A percentile compares a stretch with the other conserved stretches of the same genome.
Evolutionary conservation across 805 yeast genomes (phyloP).

Genomic region (Cephaloascus fragrans): DNA sequence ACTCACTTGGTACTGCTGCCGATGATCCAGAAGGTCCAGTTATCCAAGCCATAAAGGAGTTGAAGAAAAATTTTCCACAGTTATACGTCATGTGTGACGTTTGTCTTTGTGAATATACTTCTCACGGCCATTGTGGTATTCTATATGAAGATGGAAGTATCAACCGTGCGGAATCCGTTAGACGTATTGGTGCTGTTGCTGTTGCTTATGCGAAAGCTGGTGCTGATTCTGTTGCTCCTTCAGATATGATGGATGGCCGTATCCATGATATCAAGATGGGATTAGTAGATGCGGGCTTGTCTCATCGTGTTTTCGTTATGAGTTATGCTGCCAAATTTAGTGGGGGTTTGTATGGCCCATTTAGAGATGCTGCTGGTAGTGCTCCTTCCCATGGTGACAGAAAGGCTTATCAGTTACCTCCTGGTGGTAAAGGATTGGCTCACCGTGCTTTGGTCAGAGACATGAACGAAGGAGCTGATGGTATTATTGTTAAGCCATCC

Average conservation of each 20-base stretch:
- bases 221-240: slow-evolving; percentile 91
- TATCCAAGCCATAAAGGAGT: slow-evolving; percentile 60
- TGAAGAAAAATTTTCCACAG: slow-evolving; percentile 63
- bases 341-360: slow-evolving; percentile 91
- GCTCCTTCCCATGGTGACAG: slow-evolving; percentile 87
- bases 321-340: slow-evolving; percentile 92
- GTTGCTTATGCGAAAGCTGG: slow-evolving; percentile 94
- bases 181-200: slow-evolving; percentile 88
- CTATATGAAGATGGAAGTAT: slow-evolving; percentile 80
- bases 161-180: slow-evolving; percentile 63
- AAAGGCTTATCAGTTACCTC: slow-evolving; percentile 85
- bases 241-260: slow-evolving; percentile 97
- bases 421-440: slow-evolving; percentile 89
- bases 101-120: slow-evolving; percentile 92
- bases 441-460: slow-evolving; percentile 85
- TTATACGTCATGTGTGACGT: slow-evolving; percentile 89
- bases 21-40: slow-evolving; percentile 97
- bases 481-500: slow-evolving; percentile 90
- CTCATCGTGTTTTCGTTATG: slow-evolving; percentile 83
- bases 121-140: slow-evolving; percentile 97
- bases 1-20: slow-evolving; percentile 76
- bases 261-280: slow-evolving; percentile 81
- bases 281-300: slow-evolving; percentile 68
- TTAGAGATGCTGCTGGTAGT: slow-evolving; percentile 95
- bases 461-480: slow-evolving; percentile 89